Evolutionary conservation across 768 basidiomycete species (phyloP).

Genomic region (Termitomyces sp.): DNA sequence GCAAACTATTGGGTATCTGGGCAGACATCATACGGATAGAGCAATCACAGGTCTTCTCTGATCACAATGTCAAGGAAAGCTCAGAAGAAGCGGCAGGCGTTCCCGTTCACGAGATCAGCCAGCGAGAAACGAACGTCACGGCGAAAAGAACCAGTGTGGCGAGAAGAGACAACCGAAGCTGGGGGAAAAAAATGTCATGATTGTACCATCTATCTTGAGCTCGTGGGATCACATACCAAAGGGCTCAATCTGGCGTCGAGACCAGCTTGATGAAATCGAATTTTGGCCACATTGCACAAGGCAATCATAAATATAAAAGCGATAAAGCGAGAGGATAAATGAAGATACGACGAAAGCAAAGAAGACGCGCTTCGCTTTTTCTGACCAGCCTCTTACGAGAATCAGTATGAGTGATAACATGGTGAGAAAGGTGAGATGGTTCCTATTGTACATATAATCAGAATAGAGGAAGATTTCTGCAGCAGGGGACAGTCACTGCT

Average conservation of each 20-base stretch:
- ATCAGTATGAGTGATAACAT: slow-evolving; percentile 28
- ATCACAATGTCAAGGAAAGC: background rate
- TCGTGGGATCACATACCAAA: slow-evolving; percentile 26
- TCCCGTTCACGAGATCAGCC: slow-evolving; percentile 1
- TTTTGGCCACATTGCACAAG: slow-evolving; percentile 30
- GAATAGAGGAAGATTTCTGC: background rate
- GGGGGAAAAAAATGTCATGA: background rate
- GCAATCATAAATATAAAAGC: slow-evolving; percentile 38
- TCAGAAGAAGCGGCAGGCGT: background rate
- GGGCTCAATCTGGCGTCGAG: slow-evolving; percentile 33
- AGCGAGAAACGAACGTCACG: slow-evolving; percentile 16
- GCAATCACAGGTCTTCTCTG: background rate
- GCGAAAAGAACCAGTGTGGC: slow-evolving; percentile 26
- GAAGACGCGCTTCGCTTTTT: slow-evolving; percentile 27
- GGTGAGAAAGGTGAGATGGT: slow-evolving; percentile 28
- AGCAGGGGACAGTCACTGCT: slow-evolving; percentile 22
- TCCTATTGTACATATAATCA: slow-evolving; percentile 18
- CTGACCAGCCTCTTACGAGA: slow-evolving; percentile 15
- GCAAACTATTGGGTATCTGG: background rate
- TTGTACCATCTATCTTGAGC: background rate
- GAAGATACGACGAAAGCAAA: slow-evolving; percentile 25
- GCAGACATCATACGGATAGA: background rate
- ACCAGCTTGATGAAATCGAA: slow-evolving; percentile 29
- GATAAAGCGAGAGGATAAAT: slow-evolving; percentile 24
- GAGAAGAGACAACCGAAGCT: slow-evolving; percentile 37